Evolutionary conservation across 139 green algal species (phyloP).

Genomic region (Picochlorum costavermella): DNA sequence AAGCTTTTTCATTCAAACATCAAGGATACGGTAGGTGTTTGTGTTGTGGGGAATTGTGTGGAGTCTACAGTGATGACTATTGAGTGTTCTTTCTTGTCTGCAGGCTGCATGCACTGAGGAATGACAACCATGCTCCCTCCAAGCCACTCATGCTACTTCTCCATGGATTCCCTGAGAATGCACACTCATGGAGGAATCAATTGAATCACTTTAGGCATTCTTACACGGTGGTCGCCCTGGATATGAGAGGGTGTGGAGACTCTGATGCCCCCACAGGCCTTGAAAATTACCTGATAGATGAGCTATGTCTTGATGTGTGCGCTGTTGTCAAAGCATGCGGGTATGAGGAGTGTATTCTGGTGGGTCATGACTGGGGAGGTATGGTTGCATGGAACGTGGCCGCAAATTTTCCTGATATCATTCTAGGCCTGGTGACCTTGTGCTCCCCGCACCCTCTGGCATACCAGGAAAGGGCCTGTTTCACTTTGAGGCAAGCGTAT

Average conservation of each 20-base stretch:
- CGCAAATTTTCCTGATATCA: slow-evolving; percentile 8
- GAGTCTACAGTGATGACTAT: neutral
- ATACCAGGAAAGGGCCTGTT: slow-evolving; percentile 12
- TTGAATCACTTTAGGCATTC: slow-evolving; percentile 24
- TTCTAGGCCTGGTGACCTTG: slow-evolving; percentile 20
- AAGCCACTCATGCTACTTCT: slow-evolving; percentile 50
- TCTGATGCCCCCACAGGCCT: slow-evolving; percentile 33
- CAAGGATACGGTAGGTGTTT: too few relatives aligned
- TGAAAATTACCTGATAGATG: slow-evolving; percentile 31
- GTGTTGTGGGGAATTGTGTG: neutral
- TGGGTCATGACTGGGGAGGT: slow-evolving; percentile 62
- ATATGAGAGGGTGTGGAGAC: slow-evolving; percentile 47
- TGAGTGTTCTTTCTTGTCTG: neutral
- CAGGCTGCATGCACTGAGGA: too few relatives aligned
- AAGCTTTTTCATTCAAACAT: too few relatives aligned
- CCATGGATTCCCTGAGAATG: slow-evolving; percentile 56
- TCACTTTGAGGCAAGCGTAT: slow-evolving; percentile 15
- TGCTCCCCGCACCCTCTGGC: slow-evolving; percentile 24
- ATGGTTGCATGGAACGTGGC: slow-evolving; percentile 35
- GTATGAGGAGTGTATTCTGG: slow-evolving; percentile 39
- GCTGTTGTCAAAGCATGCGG: slow-evolving; percentile 35
- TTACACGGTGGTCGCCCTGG: slow-evolving; percentile 52
- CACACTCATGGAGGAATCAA: slow-evolving; percentile 27
- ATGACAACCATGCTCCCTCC: too few relatives aligned
- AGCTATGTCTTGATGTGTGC: slow-evolving; percentile 34